Evolutionary conservation across 1,284 basidiomycete genomes (phyloP).

Genomic region (Cryptococcus jaspeensis): DNA sequence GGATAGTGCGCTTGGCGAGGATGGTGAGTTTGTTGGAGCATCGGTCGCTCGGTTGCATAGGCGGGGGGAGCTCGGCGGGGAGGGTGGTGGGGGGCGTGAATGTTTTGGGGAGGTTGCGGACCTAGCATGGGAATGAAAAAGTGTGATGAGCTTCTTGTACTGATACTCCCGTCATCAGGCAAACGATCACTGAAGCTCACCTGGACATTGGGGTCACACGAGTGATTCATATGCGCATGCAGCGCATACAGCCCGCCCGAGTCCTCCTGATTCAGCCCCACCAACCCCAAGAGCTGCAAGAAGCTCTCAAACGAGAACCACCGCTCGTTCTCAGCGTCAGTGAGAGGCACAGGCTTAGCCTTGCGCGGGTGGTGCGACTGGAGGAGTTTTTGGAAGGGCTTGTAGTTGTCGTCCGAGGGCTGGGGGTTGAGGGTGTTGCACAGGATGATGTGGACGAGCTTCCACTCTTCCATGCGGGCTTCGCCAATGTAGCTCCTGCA

Average conservation of each 20-base stretch:
- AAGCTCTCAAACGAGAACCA: constrained; percentile 75
- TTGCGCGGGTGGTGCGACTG: constrained; percentile 58
- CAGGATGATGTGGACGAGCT: constrained; percentile 60
- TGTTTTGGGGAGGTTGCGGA: constrained; percentile 41
- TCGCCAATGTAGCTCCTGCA: constrained; percentile 37
- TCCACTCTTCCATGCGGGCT: constrained; percentile 65
- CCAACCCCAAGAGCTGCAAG: constrained; percentile 69
- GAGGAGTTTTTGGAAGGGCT: constrained; percentile 26
- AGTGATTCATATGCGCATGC: constrained; percentile 84
- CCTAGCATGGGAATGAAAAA: constrained; percentile 16
- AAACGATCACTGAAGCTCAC: constrained; percentile 47
- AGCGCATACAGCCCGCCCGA: constrained; percentile 82
- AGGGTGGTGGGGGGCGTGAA: constrained; percentile 61
- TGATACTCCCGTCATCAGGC: not conserved
- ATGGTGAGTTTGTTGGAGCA: constrained; percentile 54
- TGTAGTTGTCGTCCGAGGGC: constrained; percentile 11
- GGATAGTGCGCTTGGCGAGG: constrained; percentile 65
- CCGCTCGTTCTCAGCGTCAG: constrained; percentile 57
- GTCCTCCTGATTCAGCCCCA: constrained; percentile 81
- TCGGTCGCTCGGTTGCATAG: constrained; percentile 44
- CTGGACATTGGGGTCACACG: constrained; percentile 72
- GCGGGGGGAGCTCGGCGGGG: constrained; percentile 57
- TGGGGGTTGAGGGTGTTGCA: constrained; percentile 44
- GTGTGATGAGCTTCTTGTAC: not conserved
- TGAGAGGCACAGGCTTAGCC: constrained; percentile 55